Evolutionary conservation across 192 early-diverging fungal genomes (phyloP).

Genomic region (Coemansia sp.): DNA sequence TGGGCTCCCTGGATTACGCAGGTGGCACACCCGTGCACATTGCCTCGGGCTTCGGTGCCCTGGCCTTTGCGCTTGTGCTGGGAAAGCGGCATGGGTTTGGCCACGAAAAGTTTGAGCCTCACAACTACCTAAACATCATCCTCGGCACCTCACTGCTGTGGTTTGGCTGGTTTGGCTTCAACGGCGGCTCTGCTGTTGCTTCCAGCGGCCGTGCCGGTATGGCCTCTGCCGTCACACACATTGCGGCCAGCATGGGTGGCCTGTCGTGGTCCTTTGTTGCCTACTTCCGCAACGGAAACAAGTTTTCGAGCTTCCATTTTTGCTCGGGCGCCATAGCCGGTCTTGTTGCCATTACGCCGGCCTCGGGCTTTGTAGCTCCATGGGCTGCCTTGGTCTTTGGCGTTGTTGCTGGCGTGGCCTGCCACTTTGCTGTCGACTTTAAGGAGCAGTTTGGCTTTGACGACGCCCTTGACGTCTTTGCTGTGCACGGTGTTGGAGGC

Average conservation of each 20-base stretch:
- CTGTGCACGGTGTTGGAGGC: slow-evolving; percentile 84
- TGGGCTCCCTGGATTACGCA: slow-evolving; percentile 90
- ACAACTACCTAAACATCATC: slow-evolving; percentile 90
- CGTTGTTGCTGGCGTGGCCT: slow-evolving; percentile 62
- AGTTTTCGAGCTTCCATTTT: slow-evolving; percentile 87
- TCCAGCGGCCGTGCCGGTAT: slow-evolving; percentile 83
- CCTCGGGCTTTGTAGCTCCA: slow-evolving; percentile 79
- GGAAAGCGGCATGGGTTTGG: slow-evolving; percentile 79
- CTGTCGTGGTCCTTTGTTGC: slow-evolving; percentile 82
- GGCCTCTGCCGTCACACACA: slow-evolving; percentile 81
- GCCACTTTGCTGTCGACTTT: slow-evolving; percentile 77
- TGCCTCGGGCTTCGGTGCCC: slow-evolving; percentile 79
- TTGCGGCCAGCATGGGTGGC: slow-evolving; percentile 77
- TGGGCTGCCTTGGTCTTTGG: slow-evolving; percentile 83
- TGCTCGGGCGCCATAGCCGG: slow-evolving; percentile 94
- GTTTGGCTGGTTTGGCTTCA: slow-evolving; percentile 98
- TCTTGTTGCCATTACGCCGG: slow-evolving; percentile 91
- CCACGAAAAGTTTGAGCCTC: slow-evolving; percentile 71
- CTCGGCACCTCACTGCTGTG: slow-evolving; percentile 85
- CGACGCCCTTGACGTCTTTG: slow-evolving; percentile 90
- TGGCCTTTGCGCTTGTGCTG: slow-evolving; percentile 83
- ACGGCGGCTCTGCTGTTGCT: slow-evolving; percentile 79
- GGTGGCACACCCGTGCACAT: slow-evolving; percentile 97
- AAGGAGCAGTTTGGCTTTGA: slow-evolving; percentile 87
- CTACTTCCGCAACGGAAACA: slow-evolving; percentile 68